Evolutionary conservation across 148 eudicot species (phyloP).

Genomic region (Camellia japonica): DNA sequence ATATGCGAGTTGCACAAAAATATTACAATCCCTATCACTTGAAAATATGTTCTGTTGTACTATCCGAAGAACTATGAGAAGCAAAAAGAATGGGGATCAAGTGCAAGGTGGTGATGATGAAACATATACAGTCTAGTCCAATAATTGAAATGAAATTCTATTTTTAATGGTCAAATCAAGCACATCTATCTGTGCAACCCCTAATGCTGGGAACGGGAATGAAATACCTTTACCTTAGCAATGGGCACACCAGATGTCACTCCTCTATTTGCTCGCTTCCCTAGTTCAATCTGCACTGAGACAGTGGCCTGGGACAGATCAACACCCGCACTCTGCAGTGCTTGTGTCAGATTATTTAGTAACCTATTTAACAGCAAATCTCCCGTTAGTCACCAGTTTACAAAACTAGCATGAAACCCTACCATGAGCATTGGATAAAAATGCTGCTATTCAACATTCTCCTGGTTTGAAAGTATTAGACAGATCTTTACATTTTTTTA

Average conservation of each 20-base stretch:
- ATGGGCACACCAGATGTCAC: constrained; percentile 25
- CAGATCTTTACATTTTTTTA: too few relatives aligned
- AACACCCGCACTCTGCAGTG: constrained; percentile 67
- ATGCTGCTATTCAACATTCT: too few relatives aligned
- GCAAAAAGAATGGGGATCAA: background rate
- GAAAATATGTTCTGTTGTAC: constrained; percentile 1
- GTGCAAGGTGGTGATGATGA: background rate
- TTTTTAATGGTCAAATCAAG: background rate
- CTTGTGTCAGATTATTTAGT: background rate
- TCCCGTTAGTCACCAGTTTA: background rate
- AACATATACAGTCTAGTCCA: background rate
- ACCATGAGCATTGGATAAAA: background rate
- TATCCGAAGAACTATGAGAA: background rate
- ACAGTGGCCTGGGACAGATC: constrained; percentile 79
- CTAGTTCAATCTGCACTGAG: constrained; percentile 78
- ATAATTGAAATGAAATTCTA: background rate
- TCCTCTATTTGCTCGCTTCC: constrained; percentile 64
- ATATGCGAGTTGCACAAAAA: background rate
- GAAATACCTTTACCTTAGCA: constrained; percentile 40
- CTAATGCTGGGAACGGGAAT: background rate
- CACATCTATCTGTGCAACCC: background rate
- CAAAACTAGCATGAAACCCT: background rate
- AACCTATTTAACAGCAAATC: background rate
- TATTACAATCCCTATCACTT: background rate
- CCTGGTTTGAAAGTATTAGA: too few relatives aligned